Evolutionary conservation across 306 rosid species (phyloP), one percentile per base, ranked within the genome.

Genomic region (barrel medic (Medicago truncatula)): DNA sequence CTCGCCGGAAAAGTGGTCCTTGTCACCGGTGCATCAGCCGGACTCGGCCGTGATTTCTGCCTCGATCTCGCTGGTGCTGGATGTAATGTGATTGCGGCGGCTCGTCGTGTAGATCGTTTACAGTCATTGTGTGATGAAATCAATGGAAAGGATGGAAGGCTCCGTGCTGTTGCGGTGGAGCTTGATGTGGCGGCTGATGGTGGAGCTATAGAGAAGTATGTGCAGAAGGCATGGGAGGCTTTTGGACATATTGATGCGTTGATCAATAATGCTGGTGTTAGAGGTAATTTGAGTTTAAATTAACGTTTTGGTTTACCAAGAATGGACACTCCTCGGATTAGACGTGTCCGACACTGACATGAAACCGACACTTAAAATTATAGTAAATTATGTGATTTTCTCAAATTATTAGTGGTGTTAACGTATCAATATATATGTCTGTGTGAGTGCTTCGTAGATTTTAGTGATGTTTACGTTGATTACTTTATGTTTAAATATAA

Each of bases 171-270:
- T 23, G 36, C 54, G 0, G 38, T 67, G 38, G 71, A 41, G 10
- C 36, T 67, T 4, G 54, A 67, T 8, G 71, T 67, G 6, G 36
- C 71, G 1, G 71, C 71, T 9, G 71, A 41, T 8, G 38, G 71
- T 5, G 3, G 54, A 38, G 71, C 16, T 3, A 41, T 67, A 1
- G 71, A 67, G 53, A 43, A 67, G 53, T 41, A 13, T 12, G 71
- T 67, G 53, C 17, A 67, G 38, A 67, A 67, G 0, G 71, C 71
- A 5, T 64, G 70, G 70, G 28, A 39, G 3, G 67, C 41, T 61
- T 61, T 61, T 61, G 67, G 67, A 8, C 20, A 31, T 31, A 31
- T 61, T 15, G 70, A 64, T 64, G 50, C 15, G n/a, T 10, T 64
- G 50, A 64, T 64, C 2, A 64, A 64, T 39, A 64, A 64, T 8